Base-by-base conservation (phyloP, 2,329 filamentous ascomycete species). In the Fusarium verrucosum region DNA sequence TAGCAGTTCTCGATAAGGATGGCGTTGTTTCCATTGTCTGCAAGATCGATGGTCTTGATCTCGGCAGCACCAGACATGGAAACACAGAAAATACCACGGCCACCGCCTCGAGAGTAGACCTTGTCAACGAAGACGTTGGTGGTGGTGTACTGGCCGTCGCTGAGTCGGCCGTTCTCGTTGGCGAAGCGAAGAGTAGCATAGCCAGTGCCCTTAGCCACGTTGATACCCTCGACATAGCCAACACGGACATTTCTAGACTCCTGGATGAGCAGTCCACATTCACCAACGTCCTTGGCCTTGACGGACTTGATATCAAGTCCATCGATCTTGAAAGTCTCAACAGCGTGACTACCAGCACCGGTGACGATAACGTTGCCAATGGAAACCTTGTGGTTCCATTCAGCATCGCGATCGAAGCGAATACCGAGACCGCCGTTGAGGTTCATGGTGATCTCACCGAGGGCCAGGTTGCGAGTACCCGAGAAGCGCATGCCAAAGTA, bases 1-100 rank as follows among this genome's bases (percentile, higher is more conserved):
- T 87, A 86, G 75, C 85, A 87, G 72, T 87, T 87, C 77, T 87
- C 84, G 25, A 87, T 82, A 2, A 87, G 76, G 19, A 87, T 78
- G 1, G 84, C 81, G 54, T 87, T 86, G 69, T 83, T 85, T 0
- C 80, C 84, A 43, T 85, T 87, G 63, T 76, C 74, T 0, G 82
- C 78, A 2, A 87, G 75, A 62, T 86, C 83, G 17, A 86, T 73
- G 6, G 62, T 75, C 10, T 70, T 72, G 52, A 87, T 87, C 10
- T 78, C 79, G 3, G 77, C 82, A n/a, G 75, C 85, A 1, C 85
- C 84, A 1, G 83, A 85, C 66, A 82, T 76, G 1, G 83, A 85
- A 3, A 87, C 84, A 52, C 85, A 87, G 72, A 86, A 87, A 58
- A 87, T 67, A 7, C 85, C 85, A 3, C 85, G 81, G 0, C 85